phyloP scores from a whole-genome alignment of 2,329 filamentous ascomycete species.

The Blastomyces parvus region DNA sequence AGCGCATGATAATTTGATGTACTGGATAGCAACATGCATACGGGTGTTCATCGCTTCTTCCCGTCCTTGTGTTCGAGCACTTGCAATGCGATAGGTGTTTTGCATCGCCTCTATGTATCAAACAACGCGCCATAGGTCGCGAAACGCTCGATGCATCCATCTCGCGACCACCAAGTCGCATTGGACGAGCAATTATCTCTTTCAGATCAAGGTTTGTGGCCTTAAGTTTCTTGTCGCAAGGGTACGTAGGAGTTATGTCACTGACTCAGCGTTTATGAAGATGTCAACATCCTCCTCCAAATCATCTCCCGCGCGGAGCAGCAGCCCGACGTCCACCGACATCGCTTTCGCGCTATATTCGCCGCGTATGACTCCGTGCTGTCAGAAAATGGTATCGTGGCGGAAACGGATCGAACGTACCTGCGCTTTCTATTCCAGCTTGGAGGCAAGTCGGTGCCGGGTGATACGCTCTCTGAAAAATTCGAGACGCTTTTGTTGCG shows the following conservation, averaged over 20 bases:
- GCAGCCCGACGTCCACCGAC: conserved; percentile 52
- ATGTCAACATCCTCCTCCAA: conserved; percentile 67
- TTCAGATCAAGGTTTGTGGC: conserved; percentile 48
- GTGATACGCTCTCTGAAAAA: conserved; percentile 54
- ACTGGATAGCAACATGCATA: conserved; percentile 7
- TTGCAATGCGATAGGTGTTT: conserved; percentile 31
- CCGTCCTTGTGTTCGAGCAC: conserved; percentile 12
- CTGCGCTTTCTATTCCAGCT: conserved; percentile 72
- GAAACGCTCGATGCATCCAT: conserved; percentile 43
- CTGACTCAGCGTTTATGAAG: conserved; percentile 35
- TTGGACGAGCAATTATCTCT: conserved; percentile 40
- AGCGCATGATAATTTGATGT: not conserved
- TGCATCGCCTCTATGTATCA: conserved; percentile 34
- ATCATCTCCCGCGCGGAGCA: conserved; percentile 65
- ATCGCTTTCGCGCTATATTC: conserved; percentile 70
- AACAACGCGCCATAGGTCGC: conserved; percentile 38
- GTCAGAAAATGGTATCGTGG: conserved; percentile 57
- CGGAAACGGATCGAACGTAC: conserved; percentile 65
- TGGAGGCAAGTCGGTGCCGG: conserved; percentile 49
- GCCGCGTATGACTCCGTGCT: conserved; percentile 69
- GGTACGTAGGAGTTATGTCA: not conserved
- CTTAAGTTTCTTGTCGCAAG: conserved; percentile 5
- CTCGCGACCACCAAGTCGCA: conserved; percentile 32
- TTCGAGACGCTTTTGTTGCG: conserved; percentile 59
- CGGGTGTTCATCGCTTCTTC: conserved; percentile 3